Conservation (phyloP, 345 rosid genomes). For the Cardamine chenopodiifolia region DNA sequence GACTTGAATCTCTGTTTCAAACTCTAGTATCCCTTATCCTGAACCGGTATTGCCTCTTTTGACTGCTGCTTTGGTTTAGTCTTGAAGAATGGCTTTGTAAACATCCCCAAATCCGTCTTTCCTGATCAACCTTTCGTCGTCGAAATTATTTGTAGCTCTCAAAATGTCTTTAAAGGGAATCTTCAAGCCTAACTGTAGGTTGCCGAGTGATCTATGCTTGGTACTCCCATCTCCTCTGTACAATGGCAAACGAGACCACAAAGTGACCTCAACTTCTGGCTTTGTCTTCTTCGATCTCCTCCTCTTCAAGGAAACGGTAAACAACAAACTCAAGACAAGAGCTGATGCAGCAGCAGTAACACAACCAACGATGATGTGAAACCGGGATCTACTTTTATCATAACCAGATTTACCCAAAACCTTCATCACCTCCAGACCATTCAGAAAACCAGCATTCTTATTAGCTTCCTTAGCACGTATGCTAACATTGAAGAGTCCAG, state of each 20-base stretch:
- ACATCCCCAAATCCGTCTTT: constrained; percentile 38
- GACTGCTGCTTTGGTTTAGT: constrained; percentile 30
- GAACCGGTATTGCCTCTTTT: constrained; percentile 32
- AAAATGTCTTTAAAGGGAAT: constrained; percentile 27
- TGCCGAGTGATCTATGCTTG: not conserved
- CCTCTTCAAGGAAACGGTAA: constrained; percentile 26
- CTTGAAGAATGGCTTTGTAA: constrained; percentile 32
- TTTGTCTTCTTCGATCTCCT: constrained; percentile 44
- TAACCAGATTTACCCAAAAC: constrained; percentile 50
- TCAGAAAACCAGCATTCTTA: constrained; percentile 52
- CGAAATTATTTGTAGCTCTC: constrained; percentile 35
- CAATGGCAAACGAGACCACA: too few relatives aligned
- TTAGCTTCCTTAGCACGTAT: constrained; percentile 17
- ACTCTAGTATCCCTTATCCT: constrained; percentile 39
- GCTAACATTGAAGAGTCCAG: constrained; percentile 57
- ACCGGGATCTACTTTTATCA: constrained; percentile 40
- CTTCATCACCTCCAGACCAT: constrained; percentile 74
- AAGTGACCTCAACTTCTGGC: constrained; percentile 53
- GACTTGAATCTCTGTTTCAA: constrained; percentile 41
- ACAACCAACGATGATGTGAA: constrained; percentile 47
- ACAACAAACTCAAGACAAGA: constrained; percentile 37
- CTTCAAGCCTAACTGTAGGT: constrained; percentile 31
- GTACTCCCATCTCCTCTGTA: too few relatives aligned
- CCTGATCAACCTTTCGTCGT: constrained; percentile 25
- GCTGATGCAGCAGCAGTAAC: constrained; percentile 42